phyloP scores from a whole-genome alignment of 1,139 yeast species.

The Lodderomyces oxycetoniae region DNA sequence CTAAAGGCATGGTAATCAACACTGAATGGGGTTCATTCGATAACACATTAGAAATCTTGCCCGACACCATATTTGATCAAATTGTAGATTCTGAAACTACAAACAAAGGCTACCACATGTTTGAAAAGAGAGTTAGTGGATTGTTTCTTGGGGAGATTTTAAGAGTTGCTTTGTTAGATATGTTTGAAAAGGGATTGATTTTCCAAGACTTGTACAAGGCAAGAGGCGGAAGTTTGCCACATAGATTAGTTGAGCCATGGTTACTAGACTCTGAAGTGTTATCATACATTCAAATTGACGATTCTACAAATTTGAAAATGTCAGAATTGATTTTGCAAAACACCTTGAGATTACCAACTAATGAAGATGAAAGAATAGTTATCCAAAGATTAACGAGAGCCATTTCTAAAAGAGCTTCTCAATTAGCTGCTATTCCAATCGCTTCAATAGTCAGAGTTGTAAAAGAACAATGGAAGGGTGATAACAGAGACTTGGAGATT shows the following conservation, averaged over 20 bases:
- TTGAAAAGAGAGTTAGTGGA: slow-evolving; percentile 90
- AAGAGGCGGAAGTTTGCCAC: slow-evolving; percentile 56
- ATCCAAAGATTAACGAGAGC: slow-evolving; percentile 73
- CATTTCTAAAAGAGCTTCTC: slow-evolving; percentile 80
- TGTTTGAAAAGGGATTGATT: slow-evolving; percentile 52
- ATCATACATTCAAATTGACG: slow-evolving; percentile 79
- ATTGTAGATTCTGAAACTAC: slow-evolving; percentile 69
- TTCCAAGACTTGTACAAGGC: slow-evolving; percentile 49
- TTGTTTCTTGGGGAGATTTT: slow-evolving; percentile 91
- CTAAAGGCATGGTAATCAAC: slow-evolving; percentile 78
- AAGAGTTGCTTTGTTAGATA: slow-evolving; percentile 65
- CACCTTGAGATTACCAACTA: slow-evolving; percentile 61
- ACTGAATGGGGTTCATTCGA: slow-evolving; percentile 99
- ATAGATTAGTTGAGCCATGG: slow-evolving; percentile 69
- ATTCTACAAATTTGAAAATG: slow-evolving; percentile 61
- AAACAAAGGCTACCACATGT: slow-evolving; percentile 81
- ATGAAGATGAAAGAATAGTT: slow-evolving; percentile 61
- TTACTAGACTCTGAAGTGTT: slow-evolving; percentile 76
- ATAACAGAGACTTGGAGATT: slow-evolving; percentile 70
- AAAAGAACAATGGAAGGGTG: slow-evolving; percentile 42
- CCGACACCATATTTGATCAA: slow-evolving; percentile 69
- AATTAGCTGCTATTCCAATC: slow-evolving; percentile 79
- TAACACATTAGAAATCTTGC: slow-evolving; percentile 66
- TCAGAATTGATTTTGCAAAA: slow-evolving; percentile 63
- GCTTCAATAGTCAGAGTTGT: slow-evolving; percentile 60